Base-by-base conservation (phyloP, 805 yeast genomes). In the Starmerella lactis-condensi region DNA sequence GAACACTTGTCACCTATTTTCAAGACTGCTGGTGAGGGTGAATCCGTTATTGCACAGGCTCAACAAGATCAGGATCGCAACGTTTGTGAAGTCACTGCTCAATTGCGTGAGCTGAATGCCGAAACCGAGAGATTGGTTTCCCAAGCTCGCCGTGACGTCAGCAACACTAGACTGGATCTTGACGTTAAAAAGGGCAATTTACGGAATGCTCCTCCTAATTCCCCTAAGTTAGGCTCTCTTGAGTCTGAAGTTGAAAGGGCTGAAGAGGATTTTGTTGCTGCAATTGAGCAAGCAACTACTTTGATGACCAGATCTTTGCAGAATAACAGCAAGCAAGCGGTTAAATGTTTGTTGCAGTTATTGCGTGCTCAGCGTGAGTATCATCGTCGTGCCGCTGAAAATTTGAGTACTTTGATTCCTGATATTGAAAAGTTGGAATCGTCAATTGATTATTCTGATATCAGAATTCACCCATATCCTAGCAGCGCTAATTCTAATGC, bases 181-280 rank as follows among this genome's bases (percentile, higher is more conserved):
- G 93, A 79, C 51, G 71, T 81, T 41, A 76, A 85, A 31, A 66
- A 89, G 57, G 54, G 71, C 14, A 3, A 16, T 7, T 57, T 53
- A 12, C 60, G 61, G 20, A 34, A 34, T 31, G 42, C 42, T 24
- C 47, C 53, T 29, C 70, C 70, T 21, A 54, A 49, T 41, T 74
- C 75, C 15, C 73, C 67, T 43, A 71, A 71, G 54, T 75, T 74
- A 48, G 79, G 83, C 12, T 71, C 71, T 30, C 65, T 75, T 37
- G 64, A 83, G 46, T 75, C 72, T 30, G 67, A 70, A 40, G 72
- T 79, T 65, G 92, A 79, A 54, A 67, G 72, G 38, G 71, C 79
- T 31, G 93, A 79, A 57, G 93, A 79, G 47, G 83, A 45, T 47
- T 79, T 79, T 52, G 92, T 89, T 28, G 78, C 76, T 43, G 75